Evolutionary conservation across 345 rosid species (phyloP), one percentile per base, ranked within the genome.

Genomic region (Pistacia vera): DNA sequence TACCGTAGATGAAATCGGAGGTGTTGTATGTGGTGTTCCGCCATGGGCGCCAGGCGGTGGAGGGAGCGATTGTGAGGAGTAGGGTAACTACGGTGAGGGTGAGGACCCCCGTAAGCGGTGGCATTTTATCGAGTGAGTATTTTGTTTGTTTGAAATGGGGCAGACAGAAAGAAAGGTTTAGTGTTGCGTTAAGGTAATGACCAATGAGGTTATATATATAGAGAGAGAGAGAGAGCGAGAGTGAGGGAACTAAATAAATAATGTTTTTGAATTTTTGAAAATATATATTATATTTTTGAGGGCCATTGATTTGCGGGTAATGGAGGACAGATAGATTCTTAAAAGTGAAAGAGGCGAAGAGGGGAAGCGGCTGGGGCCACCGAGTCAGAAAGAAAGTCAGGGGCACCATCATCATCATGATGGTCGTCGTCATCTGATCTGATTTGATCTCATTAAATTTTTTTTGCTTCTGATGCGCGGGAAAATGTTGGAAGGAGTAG

Each of bases 41-140:
- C 90, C 93, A 93, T 63, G 99, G 97, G 44, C 98, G 93, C 88
- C 91, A 93, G 49, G 89, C 88, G 18, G 58, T 59, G 35, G 82
- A 79, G 44, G 77, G 83, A 0, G 81, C 18, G 44, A 76, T 52
- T 38, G 72, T 68, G 41, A 77, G 62, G 83, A 82, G 72, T 4
- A 88, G 65, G 60, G 83, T 36, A 63, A 80, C 70, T 68, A 80
- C 49, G n/a, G 86, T 61, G 77, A 81, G 63, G 81, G 62, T 22
- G 76, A 86, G 81, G 3, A 79, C 72, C 79, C 82, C 87, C 83
- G 78, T 68, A 60, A 59, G 36, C 57, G 83, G 74, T 20, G 71
- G 74, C 83, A 81, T 81, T 74, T 81, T 52, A 0, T 9, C 5
- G 20, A 33, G 33, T 49, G 71, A 70, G 49, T 35, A 51, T 14